These are phyloP conservation scores for Bolboschoenoplectus hybrid DNA, from an alignment of 202 grass and related monocot genomes.

Conservation along the genomic window DNA sequence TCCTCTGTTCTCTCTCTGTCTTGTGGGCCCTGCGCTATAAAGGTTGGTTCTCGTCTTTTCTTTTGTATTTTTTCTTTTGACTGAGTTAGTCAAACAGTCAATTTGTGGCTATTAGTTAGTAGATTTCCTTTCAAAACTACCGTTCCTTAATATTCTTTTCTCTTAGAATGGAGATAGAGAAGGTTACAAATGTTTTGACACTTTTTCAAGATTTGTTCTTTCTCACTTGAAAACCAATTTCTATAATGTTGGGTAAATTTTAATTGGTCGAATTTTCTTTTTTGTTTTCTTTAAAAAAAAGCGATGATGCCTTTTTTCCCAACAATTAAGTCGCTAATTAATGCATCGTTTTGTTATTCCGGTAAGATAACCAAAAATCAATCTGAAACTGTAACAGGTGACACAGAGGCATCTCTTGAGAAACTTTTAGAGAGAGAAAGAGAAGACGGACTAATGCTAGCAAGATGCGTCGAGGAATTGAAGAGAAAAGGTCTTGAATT, in stretches of 20 bases:
- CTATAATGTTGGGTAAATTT: neutral
- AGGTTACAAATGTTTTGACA: neutral
- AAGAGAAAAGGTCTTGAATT: constrained; percentile 75
- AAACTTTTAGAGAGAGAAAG: constrained; percentile 68
- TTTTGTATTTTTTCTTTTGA: neutral
- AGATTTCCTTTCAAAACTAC: neutral
- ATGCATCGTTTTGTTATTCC: neutral
- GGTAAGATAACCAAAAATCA: neutral
- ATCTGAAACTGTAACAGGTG: constrained; percentile 34
- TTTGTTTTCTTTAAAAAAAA: neutral
- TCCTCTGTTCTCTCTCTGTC: constrained; percentile 67
- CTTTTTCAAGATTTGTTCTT: neutral
- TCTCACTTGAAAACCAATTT: neutral
- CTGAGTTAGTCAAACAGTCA: neutral
- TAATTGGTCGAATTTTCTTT: neutral
- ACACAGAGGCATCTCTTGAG: constrained; percentile 71
- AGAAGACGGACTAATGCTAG: constrained; percentile 76
- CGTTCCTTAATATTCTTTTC: neutral
- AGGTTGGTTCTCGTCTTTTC: constrained; percentile 31
- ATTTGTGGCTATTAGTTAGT: neutral
- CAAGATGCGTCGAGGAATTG: constrained; percentile 68
- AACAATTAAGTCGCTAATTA: neutral
- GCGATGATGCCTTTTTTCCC: neutral
- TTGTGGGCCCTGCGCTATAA: constrained; percentile 93
- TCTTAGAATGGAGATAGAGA: neutral